Base-by-base conservation (phyloP, 768 basidiomycete species). In the Xerocomellus amylosporus region DNA sequence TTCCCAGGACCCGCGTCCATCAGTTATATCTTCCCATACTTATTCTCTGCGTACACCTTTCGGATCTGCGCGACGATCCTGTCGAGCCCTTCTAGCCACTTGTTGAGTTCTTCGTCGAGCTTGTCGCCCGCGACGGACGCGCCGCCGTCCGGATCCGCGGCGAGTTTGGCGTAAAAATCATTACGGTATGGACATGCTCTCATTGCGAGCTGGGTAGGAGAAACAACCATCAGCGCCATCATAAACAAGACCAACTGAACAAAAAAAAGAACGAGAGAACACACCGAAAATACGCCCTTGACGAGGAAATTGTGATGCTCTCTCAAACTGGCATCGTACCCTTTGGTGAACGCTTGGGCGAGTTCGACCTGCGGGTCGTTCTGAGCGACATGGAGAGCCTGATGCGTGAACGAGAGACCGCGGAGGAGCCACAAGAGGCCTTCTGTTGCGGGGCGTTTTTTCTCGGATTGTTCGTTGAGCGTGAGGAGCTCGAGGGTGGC, bases 391-490 rank as follows among this genome's bases (percentile, higher is more conserved):
- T 88, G 80, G 24, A 99, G 82, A 1, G 89, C 89, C 53, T 81
- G 77, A 73, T 86, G 84, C 33, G 96, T 99, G 77, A 99, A 99
- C 28, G 84, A 82, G 49, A 95, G 82, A 3, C 93, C 97, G 30
- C 94, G 85, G 45, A 94, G 79, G 46, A 99, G 81, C 97, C 97
- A 99, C 73, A 98, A 74, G 51, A 98, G 80, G 15, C 93, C 94
- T 66, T 95, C 88, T 0, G 95, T 97, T 3, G 96, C 93, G 1
- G 82, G 80, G 15, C 83, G 81, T 72, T 93, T 93, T 81, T 94
- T 92, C 74, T 93, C 89, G 22, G 73, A 74, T 71, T 90, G 86
- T 73, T 98, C 97, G 64, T 88, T 87, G 64, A 79, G 78, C 5
- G 93, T 85, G 26, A 99, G 83, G 45, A 78, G 74, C 73, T 99